phyloP scores from a whole-genome alignment of 2,329 filamentous ascomycete species.

The Metarhizium anisopliae region DNA sequence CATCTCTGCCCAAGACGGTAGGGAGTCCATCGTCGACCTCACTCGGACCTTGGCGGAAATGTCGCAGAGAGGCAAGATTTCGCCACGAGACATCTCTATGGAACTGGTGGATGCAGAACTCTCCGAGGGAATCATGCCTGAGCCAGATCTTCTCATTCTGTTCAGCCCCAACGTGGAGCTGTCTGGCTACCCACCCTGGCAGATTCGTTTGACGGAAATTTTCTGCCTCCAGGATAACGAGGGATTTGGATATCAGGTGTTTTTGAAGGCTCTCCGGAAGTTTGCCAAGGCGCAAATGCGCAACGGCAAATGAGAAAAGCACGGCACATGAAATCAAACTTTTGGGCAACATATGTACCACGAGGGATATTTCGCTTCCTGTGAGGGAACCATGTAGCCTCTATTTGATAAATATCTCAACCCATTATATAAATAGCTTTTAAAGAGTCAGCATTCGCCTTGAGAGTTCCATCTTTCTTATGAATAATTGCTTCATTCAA shows the following conservation, averaged over 20 bases:
- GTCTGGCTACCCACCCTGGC: slow-evolving; percentile 93
- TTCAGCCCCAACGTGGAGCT: slow-evolving; percentile 80
- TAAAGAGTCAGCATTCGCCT: too few species aligned
- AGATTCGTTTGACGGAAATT: slow-evolving; percentile 89
- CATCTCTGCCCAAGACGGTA: slow-evolving; percentile 78
- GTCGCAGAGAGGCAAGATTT: slow-evolving; percentile 82
- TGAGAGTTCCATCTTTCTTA: too few species aligned
- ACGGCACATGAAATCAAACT: background rate
- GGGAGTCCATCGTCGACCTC: slow-evolving; percentile 89
- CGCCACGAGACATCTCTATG: slow-evolving; percentile 68
- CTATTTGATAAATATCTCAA: too few species aligned
- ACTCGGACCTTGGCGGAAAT: slow-evolving; percentile 92
- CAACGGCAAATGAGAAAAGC: slow-evolving; percentile 50
- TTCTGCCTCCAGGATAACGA: slow-evolving; percentile 70
- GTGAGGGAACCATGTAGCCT: too few species aligned
- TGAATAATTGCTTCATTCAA: too few species aligned
- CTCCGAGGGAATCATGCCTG: slow-evolving; percentile 66
- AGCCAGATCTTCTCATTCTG: slow-evolving; percentile 82
- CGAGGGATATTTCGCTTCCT: too few species aligned
- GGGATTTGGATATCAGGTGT: slow-evolving; percentile 88
- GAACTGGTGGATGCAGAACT: slow-evolving; percentile 89
- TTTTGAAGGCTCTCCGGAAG: slow-evolving; percentile 73
- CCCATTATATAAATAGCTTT: too few species aligned
- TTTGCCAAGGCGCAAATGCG: slow-evolving; percentile 86
- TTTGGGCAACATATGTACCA: background rate